A percentile compares a stretch with the other conserved stretches of the same genome.
These are phyloP conservation scores for Corylus heterophylla DNA, from an alignment of 306 rosid genomes.

Conservation along the genomic window DNA sequence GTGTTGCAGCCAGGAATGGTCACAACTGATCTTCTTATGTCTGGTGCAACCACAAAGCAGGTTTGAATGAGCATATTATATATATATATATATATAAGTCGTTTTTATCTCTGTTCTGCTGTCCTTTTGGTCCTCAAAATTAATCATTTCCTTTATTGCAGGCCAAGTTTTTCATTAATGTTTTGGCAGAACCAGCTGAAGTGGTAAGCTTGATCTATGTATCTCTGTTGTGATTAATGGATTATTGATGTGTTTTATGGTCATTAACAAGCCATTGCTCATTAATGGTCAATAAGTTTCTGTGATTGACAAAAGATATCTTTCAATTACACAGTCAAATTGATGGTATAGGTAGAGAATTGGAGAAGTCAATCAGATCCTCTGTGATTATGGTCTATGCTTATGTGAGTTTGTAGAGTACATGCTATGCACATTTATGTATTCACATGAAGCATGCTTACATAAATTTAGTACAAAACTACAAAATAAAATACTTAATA, in stretches of 20 bases:
- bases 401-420: too few relatives aligned
- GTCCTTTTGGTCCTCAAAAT: slow-evolving; percentile 9
- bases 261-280: slow-evolving; percentile 1
- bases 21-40: slow-evolving; percentile 97
- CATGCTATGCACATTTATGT: too few relatives aligned
- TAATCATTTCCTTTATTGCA: slow-evolving; percentile 33
- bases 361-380: not conserved
- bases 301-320: not conserved
- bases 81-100: too few relatives aligned
- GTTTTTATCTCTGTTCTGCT: slow-evolving; percentile 7
- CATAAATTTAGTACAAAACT: too few relatives aligned
- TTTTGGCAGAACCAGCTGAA: slow-evolving; percentile 96
- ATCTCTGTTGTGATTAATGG: not conserved
- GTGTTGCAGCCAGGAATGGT: slow-evolving; percentile 96
- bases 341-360: not conserved
- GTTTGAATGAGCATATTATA: slow-evolving; percentile 26
- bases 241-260: not conserved
- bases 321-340: not conserved
- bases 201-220: slow-evolving; percentile 59
- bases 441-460: too few relatives aligned
- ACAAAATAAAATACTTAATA: too few relatives aligned
- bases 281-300: not conserved
- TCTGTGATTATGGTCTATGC: too few relatives aligned
- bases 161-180: slow-evolving; percentile 97
- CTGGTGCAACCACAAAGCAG: slow-evolving; percentile 96